These are phyloP conservation scores for Cyberlindnera mississippiensis DNA, from an alignment of 805 yeast species.

Conservation along the genomic window DNA sequence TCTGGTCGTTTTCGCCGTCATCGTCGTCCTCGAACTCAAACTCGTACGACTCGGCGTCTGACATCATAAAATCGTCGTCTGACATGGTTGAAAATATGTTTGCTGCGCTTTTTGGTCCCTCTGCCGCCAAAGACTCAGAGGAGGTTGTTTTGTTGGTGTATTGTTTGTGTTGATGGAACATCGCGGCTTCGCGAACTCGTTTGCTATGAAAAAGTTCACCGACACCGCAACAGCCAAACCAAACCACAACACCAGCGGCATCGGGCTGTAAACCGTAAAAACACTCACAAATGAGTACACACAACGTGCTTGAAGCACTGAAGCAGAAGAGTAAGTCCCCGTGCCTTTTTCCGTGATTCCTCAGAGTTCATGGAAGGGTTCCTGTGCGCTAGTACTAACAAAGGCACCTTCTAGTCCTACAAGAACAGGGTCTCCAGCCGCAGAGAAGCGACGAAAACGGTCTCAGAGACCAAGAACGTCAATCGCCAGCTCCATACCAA, in stretches of 20 bases:
- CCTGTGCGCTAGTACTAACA: constrained; percentile 7
- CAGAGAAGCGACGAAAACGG: too few relatives aligned
- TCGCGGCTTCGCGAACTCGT: too few relatives aligned
- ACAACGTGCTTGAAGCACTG: constrained; percentile 22
- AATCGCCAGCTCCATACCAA: neutral
- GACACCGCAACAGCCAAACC: too few relatives aligned
- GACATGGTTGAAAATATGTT: too few relatives aligned
- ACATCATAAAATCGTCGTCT: constrained; percentile 29
- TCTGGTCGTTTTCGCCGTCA: constrained; percentile 26
- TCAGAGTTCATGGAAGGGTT: neutral
- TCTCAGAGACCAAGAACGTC: neutral
- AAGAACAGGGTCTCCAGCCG: constrained; percentile 11
- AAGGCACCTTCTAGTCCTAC: constrained; percentile 14
- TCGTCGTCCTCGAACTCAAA: constrained; percentile 27
- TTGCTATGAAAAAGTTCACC: too few relatives aligned
- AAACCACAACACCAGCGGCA: too few relatives aligned
- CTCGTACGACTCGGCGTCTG: constrained; percentile 29
- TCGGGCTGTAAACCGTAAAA: too few relatives aligned
- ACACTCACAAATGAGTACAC: constrained; percentile 18
- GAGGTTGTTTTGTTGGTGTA: too few relatives aligned
- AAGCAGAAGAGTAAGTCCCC: constrained; percentile 25
- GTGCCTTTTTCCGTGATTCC: too few relatives aligned
- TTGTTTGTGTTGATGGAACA: too few relatives aligned
- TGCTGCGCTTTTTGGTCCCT: too few relatives aligned
- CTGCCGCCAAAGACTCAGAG: too few relatives aligned